Percentiles rank a stretch among this genome's conserved stretches.
phyloP scores from a whole-genome alignment of 2,329 filamentous ascomycete genomes.

The Aspergillus vadensis region DNA sequence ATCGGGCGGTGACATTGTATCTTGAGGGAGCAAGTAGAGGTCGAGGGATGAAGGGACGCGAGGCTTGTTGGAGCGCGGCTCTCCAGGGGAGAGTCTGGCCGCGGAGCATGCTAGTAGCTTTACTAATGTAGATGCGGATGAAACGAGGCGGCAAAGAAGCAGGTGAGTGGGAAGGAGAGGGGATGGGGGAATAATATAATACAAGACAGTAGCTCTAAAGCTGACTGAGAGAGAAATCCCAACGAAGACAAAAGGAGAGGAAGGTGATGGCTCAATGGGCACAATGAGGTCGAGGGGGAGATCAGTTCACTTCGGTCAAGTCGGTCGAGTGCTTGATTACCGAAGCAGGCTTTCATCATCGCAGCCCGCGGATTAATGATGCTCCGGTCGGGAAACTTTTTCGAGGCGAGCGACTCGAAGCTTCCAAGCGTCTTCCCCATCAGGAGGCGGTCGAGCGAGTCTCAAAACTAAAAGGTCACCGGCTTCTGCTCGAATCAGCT shows the following conservation, averaged over 20 bases:
- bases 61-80: slow-evolving; percentile 57
- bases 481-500: slow-evolving; percentile 7
- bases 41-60: slow-evolving; percentile 42
- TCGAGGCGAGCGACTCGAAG: slow-evolving; percentile 34
- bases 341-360: slow-evolving; percentile 38
- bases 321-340: slow-evolving; percentile 28
- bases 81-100: slow-evolving; percentile 67
- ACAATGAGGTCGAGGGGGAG: slow-evolving; percentile 21
- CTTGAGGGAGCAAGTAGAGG: slow-evolving; percentile 35
- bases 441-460: slow-evolving; percentile 21
- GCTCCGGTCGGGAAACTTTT: slow-evolving; percentile 39
- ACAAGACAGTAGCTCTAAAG: slow-evolving; percentile 14
- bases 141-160: slow-evolving; percentile 10
- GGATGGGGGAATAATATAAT: slow-evolving; percentile 7
- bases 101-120: slow-evolving; percentile 59
- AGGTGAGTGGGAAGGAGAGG: slow-evolving; percentile 14
- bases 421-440: slow-evolving; percentile 29
- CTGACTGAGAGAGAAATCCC: not conserved
- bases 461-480: slow-evolving; percentile 4
- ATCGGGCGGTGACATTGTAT: slow-evolving; percentile 34
- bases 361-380: slow-evolving; percentile 30
- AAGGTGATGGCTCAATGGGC: slow-evolving; percentile 11
- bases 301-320: slow-evolving; percentile 7
- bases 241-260: not conserved
- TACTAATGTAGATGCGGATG: slow-evolving; percentile 21